Conservation (phyloP, 306 rosid species). For the Prunus davidiana region DNA sequence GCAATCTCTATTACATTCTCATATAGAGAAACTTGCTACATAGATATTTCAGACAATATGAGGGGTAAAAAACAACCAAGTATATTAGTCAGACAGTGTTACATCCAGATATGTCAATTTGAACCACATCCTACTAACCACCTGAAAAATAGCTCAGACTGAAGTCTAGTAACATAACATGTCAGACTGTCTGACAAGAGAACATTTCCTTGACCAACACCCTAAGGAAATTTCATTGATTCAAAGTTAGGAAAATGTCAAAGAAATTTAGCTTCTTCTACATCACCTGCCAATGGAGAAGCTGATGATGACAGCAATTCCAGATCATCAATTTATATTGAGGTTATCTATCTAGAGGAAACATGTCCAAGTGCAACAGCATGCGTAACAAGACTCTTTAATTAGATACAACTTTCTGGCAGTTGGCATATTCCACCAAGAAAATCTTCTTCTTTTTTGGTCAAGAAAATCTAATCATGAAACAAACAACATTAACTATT, state of each 20-base stretch:
- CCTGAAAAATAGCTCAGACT: neutral
- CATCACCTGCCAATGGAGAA: neutral
- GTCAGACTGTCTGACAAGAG: neutral
- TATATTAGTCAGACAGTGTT: neutral
- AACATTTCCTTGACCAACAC: neutral
- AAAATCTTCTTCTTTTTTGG: neutral
- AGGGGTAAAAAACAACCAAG: neutral
- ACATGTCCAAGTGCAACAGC: neutral
- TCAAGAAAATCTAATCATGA: neutral
- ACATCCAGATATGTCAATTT: neutral
- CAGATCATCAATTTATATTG: neutral
- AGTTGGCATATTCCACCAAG: neutral
- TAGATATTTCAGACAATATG: neutral
- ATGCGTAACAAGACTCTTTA: neutral
- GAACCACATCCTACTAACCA: neutral
- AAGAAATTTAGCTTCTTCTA: neutral
- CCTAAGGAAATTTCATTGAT: neutral
- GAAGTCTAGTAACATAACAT: neutral
- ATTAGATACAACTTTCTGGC: neutral
- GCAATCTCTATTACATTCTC: constrained; percentile 31
- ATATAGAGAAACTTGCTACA: constrained; percentile 17
- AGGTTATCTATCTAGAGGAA: neutral
- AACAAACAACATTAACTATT: neutral
- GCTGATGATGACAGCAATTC: neutral
- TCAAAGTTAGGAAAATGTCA: neutral